Conservation (phyloP, 2,329 filamentous ascomycete species). For the Colletotrichum eremochloae region DNA sequence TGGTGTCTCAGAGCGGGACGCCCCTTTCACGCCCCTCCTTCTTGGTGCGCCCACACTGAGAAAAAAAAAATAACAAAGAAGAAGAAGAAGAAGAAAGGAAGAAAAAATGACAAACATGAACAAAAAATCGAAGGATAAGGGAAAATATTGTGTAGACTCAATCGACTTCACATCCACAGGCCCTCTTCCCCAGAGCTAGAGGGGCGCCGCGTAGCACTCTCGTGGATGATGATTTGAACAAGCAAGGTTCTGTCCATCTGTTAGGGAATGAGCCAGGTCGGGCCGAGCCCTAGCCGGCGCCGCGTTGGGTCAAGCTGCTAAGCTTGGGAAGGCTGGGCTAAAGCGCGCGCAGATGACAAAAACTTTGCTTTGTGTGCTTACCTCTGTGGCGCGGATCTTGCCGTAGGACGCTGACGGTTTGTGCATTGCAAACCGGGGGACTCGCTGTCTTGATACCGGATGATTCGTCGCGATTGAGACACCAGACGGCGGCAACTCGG, state of each 20-base stretch:
- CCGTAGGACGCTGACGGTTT: constrained; percentile 11
- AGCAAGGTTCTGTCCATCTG: constrained; percentile 2
- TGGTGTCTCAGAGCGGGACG: constrained; percentile 35
- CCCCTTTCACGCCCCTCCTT: constrained; percentile 27
- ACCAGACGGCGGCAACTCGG: constrained; percentile 12
- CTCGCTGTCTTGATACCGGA: constrained; percentile 19
- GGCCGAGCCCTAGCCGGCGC: constrained; percentile 9
- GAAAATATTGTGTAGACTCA: too few relatives aligned
- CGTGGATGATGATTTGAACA: not conserved
- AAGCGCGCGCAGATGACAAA: constrained; percentile 28
- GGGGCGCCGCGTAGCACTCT: not conserved
- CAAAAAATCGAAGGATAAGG: too few relatives aligned
- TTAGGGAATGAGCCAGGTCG: constrained; percentile 15
- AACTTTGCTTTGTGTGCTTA: constrained; percentile 19
- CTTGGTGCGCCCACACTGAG: constrained; percentile 12
- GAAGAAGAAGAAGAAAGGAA: too few relatives aligned
- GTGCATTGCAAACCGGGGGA: constrained; percentile 15
- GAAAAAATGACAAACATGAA: too few relatives aligned
- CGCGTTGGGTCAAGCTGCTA: not conserved
- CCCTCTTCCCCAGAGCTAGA: not conserved
- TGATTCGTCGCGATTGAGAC: constrained; percentile 8
- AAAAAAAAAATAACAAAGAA: not conserved
- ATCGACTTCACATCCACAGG: too few relatives aligned
- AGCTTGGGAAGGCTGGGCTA: constrained; percentile 16
- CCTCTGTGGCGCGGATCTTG: constrained; percentile 36